Percentiles rank a stretch among this genome's conserved stretches.
Evolutionary conservation across 495 filamentous ascomycete species (phyloP).

Genomic region (Penicillium herquei): DNA sequence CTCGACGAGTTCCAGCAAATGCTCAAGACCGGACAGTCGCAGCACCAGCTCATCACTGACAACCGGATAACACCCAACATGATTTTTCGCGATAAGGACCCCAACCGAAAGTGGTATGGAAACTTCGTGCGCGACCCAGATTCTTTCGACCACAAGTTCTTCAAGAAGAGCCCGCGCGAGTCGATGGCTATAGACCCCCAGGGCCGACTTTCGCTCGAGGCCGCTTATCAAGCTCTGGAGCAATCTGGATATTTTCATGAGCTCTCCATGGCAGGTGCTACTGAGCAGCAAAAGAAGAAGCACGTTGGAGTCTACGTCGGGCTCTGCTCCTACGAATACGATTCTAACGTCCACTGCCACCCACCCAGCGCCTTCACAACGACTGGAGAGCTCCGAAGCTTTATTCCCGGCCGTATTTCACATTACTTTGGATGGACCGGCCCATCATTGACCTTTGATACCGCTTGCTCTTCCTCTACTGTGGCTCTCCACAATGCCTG

Average conservation of each 20-base stretch:
- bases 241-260: slow-evolving; percentile 38
- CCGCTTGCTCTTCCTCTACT: slow-evolving; percentile 45
- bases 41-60: slow-evolving; percentile 37
- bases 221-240: slow-evolving; percentile 49
- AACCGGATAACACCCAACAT: slow-evolving; percentile 39
- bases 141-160: slow-evolving; percentile 55
- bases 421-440: slow-evolving; percentile 52
- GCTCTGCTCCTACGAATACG: slow-evolving; percentile 31
- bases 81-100: slow-evolving; percentile 24
- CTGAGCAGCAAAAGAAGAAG: not conserved
- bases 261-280: too few relatives aligned
- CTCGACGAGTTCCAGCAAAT: slow-evolving; percentile 45
- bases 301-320: slow-evolving; percentile 40
- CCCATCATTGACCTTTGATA: slow-evolving; percentile 44
- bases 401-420: slow-evolving; percentile 34
- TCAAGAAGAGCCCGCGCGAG: slow-evolving; percentile 47
- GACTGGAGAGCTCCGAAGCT: slow-evolving; percentile 34
- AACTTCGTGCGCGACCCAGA: slow-evolving; percentile 47
- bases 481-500: slow-evolving; percentile 43
- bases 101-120: slow-evolving; percentile 38
- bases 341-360: slow-evolving; percentile 37
- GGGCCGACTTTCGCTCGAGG: slow-evolving; percentile 48
- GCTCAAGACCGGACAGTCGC: slow-evolving; percentile 38
- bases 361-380: slow-evolving; percentile 37
- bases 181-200: slow-evolving; percentile 52